Conservation (phyloP, 2,329 filamentous ascomycete genomes). For the Colletotrichum tabaci region DNA sequence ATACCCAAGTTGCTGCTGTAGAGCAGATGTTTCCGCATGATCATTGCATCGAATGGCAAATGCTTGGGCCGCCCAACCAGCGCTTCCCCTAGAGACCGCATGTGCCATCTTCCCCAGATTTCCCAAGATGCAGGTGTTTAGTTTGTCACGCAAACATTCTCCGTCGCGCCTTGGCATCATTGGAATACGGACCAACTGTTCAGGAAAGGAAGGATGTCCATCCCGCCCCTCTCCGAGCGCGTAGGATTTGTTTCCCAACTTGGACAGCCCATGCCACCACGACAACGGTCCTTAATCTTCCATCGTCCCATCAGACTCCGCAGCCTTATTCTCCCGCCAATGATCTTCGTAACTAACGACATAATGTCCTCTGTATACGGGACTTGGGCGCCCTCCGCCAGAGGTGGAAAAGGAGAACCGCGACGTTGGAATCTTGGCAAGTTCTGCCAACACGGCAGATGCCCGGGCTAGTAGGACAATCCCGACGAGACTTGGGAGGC, state of each 20-base stretch:
- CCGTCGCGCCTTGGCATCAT: constrained; percentile 28
- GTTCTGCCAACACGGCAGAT: constrained; percentile 24
- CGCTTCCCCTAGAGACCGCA: constrained; percentile 5
- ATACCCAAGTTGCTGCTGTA: background rate
- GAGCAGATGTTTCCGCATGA: background rate
- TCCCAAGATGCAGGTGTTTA: constrained; percentile 1
- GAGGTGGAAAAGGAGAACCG: constrained; percentile 11
- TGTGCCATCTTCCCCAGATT: constrained; percentile 26
- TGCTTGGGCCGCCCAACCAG: background rate
- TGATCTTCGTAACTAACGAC: background rate
- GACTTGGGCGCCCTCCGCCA: background rate
- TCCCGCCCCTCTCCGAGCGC: constrained; percentile 23
- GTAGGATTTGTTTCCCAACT: constrained; percentile 35
- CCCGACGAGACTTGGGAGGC: constrained; percentile 6
- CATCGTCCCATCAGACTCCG: constrained; percentile 33
- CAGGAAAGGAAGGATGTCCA: constrained; percentile 29
- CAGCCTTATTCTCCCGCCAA: constrained; percentile 30
- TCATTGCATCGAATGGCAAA: constrained; percentile 9
- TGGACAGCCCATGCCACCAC: constrained; percentile 19
- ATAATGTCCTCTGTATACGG: constrained; percentile 1
- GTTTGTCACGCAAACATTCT: constrained; percentile 25
- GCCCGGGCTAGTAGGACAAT: constrained; percentile 8
- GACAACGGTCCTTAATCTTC: constrained; percentile 30
- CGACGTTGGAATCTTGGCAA: constrained; percentile 26
- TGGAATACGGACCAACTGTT: constrained; percentile 22